phyloP scores from a whole-genome alignment of 2,329 filamentous ascomycete genomes.

The Juglanconis sp. region DNA sequence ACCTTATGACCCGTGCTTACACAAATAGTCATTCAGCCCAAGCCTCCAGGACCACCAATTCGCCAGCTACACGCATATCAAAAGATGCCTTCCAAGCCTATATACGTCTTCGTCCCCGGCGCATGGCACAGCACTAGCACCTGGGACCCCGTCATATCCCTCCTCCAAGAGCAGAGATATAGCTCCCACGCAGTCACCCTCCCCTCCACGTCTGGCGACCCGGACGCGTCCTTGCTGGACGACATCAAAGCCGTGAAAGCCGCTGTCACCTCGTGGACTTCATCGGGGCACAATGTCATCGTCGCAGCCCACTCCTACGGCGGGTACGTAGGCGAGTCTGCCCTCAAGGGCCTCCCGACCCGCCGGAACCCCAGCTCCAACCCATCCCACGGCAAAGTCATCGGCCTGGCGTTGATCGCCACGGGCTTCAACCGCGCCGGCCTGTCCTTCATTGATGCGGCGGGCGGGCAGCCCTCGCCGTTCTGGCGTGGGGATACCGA shows the following conservation, averaged over 20 bases:
- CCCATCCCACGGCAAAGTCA: slow-evolving; percentile 32
- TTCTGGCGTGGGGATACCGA: slow-evolving; percentile 35
- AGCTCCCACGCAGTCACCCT: slow-evolving; percentile 35
- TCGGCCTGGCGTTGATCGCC: slow-evolving; percentile 43
- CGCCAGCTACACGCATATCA: background rate
- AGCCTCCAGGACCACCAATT: background rate
- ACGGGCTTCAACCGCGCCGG: slow-evolving; percentile 40
- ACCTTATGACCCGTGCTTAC: too few relatives aligned
- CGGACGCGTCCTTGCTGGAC: slow-evolving; percentile 35
- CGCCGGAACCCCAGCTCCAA: slow-evolving; percentile 8
- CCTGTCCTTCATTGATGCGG: slow-evolving; percentile 36
- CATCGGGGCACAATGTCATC: slow-evolving; percentile 39
- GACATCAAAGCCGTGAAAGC: slow-evolving; percentile 38
- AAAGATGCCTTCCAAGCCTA: background rate
- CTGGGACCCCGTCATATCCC: slow-evolving; percentile 33
- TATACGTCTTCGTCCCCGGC: slow-evolving; percentile 44
- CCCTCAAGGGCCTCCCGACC: slow-evolving; percentile 39
- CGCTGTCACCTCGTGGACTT: slow-evolving; percentile 34
- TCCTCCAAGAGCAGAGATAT: slow-evolving; percentile 31
- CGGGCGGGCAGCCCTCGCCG: slow-evolving; percentile 41
- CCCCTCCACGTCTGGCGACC: slow-evolving; percentile 34
- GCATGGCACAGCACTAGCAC: slow-evolving; percentile 42
- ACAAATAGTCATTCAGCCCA: background rate
- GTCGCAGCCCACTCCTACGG: slow-evolving; percentile 49
- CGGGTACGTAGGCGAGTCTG: slow-evolving; percentile 43